These are phyloP conservation scores for Cercophora newfieldiana DNA, from an alignment of 495 filamentous ascomycete genomes.

Conservation along the genomic window DNA sequence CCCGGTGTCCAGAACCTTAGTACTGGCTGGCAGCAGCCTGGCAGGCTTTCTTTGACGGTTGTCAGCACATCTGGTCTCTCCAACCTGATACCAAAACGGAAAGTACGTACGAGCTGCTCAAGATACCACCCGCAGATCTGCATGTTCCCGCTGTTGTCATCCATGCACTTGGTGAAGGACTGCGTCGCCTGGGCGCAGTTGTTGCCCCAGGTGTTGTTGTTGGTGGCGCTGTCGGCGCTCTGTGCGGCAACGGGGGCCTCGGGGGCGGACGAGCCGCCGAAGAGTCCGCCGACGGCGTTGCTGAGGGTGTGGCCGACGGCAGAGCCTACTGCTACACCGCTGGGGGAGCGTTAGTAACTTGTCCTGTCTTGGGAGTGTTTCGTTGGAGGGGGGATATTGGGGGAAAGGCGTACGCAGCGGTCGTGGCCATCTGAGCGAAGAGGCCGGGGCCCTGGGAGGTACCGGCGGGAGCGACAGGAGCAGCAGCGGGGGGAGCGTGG, in stretches of 20 bases:
- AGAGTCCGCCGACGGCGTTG: slow-evolving; percentile 85
- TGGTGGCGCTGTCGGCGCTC: slow-evolving; percentile 34
- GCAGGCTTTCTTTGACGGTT: slow-evolving; percentile 72
- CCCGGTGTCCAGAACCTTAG: slow-evolving; percentile 45
- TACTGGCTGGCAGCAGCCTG: slow-evolving; percentile 86
- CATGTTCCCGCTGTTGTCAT: slow-evolving; percentile 90
- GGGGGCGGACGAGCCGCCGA: slow-evolving; percentile 64
- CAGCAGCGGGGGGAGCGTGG: slow-evolving; percentile 50
- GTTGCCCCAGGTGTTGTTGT: slow-evolving; percentile 56
- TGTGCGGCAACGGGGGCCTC: slow-evolving; percentile 42
- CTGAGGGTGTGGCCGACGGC: slow-evolving; percentile 94
- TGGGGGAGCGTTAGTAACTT: slow-evolving; percentile 39
- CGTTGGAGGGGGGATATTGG: slow-evolving; percentile 13
- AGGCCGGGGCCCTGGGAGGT: slow-evolving; percentile 69
- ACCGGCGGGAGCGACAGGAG: slow-evolving; percentile 35
- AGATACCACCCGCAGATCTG: slow-evolving; percentile 97
- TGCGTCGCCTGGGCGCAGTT: slow-evolving; percentile 78
- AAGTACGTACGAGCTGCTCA: slow-evolving; percentile 70
- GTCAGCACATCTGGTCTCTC: slow-evolving; percentile 15
- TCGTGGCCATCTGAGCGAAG: slow-evolving; percentile 84
- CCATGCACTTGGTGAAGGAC: slow-evolving; percentile 91
- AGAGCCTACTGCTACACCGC: slow-evolving; percentile 93
- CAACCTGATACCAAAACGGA: background rate
- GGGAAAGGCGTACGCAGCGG: slow-evolving; percentile 66
- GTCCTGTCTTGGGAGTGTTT: background rate